phyloP scores from a whole-genome alignment of 2,329 filamentous ascomycete genomes.

The Colletotrichum eleusines region DNA sequence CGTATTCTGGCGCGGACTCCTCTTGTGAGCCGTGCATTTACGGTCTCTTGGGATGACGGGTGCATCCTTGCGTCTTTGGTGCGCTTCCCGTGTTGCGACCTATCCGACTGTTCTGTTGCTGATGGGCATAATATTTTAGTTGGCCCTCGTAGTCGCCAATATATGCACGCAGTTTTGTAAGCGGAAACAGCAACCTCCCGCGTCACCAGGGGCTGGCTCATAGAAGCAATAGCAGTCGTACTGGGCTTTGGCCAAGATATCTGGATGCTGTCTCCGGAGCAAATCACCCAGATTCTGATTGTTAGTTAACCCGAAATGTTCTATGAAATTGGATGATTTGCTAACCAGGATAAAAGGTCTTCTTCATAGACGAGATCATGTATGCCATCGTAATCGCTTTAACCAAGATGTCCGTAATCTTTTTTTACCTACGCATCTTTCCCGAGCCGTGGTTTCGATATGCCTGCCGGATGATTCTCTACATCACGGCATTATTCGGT shows the following conservation, averaged over 20 bases:
- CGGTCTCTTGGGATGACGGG: neutral
- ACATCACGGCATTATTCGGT: neutral
- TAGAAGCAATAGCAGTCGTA: neutral
- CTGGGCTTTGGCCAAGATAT: constrained; percentile 5
- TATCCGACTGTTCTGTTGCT: neutral
- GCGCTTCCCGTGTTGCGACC: no score
- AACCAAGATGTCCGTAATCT: neutral
- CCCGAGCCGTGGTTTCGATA: neutral
- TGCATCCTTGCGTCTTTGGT: constrained; percentile 3
- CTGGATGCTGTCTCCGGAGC: constrained; percentile 1
- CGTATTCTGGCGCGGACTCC: neutral
- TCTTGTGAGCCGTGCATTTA: neutral
- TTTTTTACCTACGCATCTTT: constrained; percentile 5
- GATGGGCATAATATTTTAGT: neutral
- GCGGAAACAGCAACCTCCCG: neutral
- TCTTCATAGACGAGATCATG: neutral
- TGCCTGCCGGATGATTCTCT: neutral
- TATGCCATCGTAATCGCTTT: neutral
- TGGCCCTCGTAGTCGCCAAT: neutral
- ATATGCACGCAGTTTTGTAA: neutral
- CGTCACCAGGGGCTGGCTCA: neutral
- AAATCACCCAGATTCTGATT: neutral
- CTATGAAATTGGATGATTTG: no score
- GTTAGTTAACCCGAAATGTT: neutral
- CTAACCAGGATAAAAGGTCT: neutral